A percentile compares a stretch with the other conserved stretches of the same genome.
These are phyloP conservation scores for Backusella morwellensis DNA, from an alignment of 192 early-diverging fungal species.

Conservation along the genomic window DNA sequence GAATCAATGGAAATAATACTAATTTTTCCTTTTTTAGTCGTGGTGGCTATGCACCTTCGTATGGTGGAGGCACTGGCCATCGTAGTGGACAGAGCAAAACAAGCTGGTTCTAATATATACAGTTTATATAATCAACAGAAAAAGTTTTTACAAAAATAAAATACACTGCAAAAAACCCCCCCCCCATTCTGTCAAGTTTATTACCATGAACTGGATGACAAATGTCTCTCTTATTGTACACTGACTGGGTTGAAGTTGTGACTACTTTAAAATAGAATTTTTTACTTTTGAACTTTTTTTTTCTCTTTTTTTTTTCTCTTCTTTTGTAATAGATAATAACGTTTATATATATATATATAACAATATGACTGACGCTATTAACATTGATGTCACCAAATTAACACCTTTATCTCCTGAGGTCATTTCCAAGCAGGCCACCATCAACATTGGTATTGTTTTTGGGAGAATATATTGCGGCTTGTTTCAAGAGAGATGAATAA, in stretches of 20 bases:
- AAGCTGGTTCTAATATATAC: slow-evolving; percentile 39
- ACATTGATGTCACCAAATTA: slow-evolving; percentile 49
- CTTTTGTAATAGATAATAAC: no score
- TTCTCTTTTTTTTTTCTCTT: not conserved
- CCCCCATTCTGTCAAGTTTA: no score
- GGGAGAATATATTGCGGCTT: no score
- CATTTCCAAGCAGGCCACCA: slow-evolving; percentile 97
- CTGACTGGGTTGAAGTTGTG: not conserved
- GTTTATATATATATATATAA: no score
- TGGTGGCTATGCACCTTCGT: slow-evolving; percentile 3
- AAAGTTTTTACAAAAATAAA: no score
- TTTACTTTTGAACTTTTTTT: not conserved
- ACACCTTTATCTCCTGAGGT: slow-evolving; percentile 90
- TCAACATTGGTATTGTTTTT: slow-evolving; percentile 86
- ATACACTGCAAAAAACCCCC: no score
- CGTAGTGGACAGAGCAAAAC: slow-evolving; percentile 37
- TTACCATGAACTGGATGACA: not conserved
- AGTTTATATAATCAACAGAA: not conserved
- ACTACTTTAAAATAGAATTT: not conserved
- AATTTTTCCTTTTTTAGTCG: not conserved
- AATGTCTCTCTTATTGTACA: not conserved
- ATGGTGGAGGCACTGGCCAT: slow-evolving; percentile 19
- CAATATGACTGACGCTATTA: not conserved
- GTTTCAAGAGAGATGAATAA: no score
- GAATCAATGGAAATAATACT: no score